These are phyloP conservation scores for Capsicum baccatum DNA, from an alignment of 257 asterid genomes.

Conservation along the genomic window DNA sequence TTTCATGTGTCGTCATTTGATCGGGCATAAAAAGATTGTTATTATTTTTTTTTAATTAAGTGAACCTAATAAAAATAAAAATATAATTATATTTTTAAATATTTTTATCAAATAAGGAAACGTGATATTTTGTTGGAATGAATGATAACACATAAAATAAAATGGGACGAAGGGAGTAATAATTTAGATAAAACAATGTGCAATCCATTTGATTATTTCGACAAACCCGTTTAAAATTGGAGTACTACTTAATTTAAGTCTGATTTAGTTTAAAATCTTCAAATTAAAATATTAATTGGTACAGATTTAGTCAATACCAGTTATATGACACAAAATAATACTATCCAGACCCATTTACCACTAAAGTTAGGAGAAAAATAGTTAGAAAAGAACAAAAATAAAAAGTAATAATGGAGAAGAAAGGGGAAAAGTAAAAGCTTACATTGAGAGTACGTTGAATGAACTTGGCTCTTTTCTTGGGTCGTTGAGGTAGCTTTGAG, in stretches of 20 bases:
- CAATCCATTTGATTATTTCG: background rate
- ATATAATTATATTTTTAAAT: too few relatives aligned
- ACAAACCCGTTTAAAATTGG: background rate
- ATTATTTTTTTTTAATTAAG: too few relatives aligned
- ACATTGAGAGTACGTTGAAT: slow-evolving; percentile 91
- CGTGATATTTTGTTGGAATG: too few relatives aligned
- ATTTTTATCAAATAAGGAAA: too few relatives aligned
- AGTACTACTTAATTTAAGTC: background rate
- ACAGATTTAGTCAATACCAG: background rate
- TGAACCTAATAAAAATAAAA: too few relatives aligned
- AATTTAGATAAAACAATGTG: background rate
- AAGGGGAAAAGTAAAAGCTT: slow-evolving; percentile 41
- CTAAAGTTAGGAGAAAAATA: background rate
- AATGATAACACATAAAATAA: too few relatives aligned
- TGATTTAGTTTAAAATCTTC: background rate
- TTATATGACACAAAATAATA: background rate
- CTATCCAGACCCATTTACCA: background rate
- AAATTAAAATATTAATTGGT: background rate
- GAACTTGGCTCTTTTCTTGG: slow-evolving; percentile 85
- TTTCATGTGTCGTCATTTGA: too few relatives aligned
- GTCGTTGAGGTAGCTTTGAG: slow-evolving; percentile 93
- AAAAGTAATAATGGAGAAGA: background rate
- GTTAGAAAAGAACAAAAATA: too few relatives aligned
- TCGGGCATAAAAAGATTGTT: too few relatives aligned
- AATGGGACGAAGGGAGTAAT: too few relatives aligned